Percentiles rank a stretch among this genome's conserved stretches.
These are phyloP conservation scores for Extremus antarcticus DNA, from an alignment of 495 filamentous ascomycete genomes.

Conservation along the genomic window DNA sequence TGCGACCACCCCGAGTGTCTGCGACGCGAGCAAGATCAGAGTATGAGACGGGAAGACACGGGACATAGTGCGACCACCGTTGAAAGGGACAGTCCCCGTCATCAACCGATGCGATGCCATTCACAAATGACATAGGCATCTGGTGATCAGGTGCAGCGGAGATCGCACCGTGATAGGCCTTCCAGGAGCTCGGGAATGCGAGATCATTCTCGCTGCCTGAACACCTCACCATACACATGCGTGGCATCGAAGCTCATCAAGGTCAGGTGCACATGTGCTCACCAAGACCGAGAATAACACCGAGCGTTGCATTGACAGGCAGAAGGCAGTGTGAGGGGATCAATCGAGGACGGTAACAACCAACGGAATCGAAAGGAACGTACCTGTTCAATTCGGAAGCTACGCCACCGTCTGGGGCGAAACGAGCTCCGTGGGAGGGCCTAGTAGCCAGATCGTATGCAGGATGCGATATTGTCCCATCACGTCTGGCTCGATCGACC, in stretches of 20 bases:
- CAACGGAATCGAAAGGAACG: conserved; percentile 21
- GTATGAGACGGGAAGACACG: neutral
- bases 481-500: conserved; percentile 25
- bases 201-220: neutral
- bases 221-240: neutral
- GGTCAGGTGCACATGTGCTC: neutral
- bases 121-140: conserved; percentile 22
- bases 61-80: neutral
- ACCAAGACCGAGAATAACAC: neutral
- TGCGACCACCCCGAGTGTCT: neutral
- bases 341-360: conserved; percentile 12
- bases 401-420: conserved; percentile 21
- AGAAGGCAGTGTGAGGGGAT: conserved; percentile 12
- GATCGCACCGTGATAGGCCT: no score
- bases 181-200: no score
- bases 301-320: neutral
- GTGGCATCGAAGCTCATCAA: neutral
- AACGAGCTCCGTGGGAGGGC: conserved; percentile 16
- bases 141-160: conserved; percentile 11
- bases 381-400: conserved; percentile 26
- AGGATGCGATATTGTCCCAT: conserved; percentile 21
- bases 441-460: conserved; percentile 7
- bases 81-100: neutral
- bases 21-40: neutral
- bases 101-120: neutral